These are phyloP conservation scores for Mycena citricolor DNA, from an alignment of 1,284 basidiomycete genomes.

Conservation along the genomic window DNA sequence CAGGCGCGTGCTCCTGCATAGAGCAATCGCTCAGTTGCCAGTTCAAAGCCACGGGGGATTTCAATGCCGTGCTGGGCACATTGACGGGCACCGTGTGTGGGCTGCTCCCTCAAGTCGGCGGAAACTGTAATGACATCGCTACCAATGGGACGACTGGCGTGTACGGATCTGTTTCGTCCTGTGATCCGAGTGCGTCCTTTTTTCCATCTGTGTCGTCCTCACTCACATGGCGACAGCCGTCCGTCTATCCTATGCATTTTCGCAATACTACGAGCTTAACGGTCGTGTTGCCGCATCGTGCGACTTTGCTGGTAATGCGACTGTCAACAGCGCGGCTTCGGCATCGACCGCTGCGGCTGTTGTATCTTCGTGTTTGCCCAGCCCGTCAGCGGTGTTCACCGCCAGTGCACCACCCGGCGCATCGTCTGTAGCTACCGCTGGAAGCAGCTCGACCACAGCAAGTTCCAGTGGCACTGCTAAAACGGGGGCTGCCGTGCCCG, in stretches of 20 bases:
- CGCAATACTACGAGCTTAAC: slow-evolving; percentile 70
- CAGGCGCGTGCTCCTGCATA: slow-evolving; percentile 78
- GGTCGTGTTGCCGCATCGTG: slow-evolving; percentile 62
- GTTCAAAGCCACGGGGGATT: slow-evolving; percentile 67
- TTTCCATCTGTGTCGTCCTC: neutral
- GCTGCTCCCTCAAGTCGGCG: slow-evolving; percentile 60
- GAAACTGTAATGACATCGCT: slow-evolving; percentile 68
- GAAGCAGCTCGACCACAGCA: neutral
- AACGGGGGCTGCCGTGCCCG: too few relatives aligned
- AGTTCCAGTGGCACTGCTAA: too few relatives aligned
- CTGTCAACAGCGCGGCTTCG: slow-evolving; percentile 50
- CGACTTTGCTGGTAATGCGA: slow-evolving; percentile 72
- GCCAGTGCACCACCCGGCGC: slow-evolving; percentile 49
- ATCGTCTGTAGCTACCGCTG: neutral
- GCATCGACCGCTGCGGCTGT: slow-evolving; percentile 52
- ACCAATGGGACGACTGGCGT: slow-evolving; percentile 72
- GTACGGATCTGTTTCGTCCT: slow-evolving; percentile 76
- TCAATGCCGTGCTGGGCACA: slow-evolving; percentile 65
- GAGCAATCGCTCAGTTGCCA: slow-evolving; percentile 67
- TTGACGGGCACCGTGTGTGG: slow-evolving; percentile 73
- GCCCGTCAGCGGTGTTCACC: slow-evolving; percentile 67
- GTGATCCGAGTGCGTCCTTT: slow-evolving; percentile 57
- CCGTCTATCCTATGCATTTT: slow-evolving; percentile 85
- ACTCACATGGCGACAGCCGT: slow-evolving; percentile 45
- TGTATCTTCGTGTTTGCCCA: slow-evolving; percentile 70